phyloP scores from a whole-genome alignment of 2,329 filamentous ascomycete species.

The Penicillium psychrosexuale region DNA sequence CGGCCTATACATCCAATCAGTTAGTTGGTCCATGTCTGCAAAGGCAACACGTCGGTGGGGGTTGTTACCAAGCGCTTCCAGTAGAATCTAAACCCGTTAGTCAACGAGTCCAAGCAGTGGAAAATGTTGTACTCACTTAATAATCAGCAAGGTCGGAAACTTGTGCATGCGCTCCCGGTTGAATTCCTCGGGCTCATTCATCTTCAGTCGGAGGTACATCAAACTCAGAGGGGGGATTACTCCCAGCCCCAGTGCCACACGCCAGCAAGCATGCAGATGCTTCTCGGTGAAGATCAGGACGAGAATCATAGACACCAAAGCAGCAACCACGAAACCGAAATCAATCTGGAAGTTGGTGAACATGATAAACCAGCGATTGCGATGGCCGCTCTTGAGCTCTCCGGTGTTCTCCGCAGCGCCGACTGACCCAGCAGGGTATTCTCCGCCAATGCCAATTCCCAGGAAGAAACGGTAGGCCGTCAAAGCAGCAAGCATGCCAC shows the following conservation, averaged over 20 bases:
- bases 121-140: conserved; percentile 39
- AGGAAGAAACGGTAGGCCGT: conserved; percentile 83
- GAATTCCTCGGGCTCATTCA: conserved; percentile 77
- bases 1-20: conserved; percentile 30
- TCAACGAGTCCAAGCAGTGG: conserved; percentile 18
- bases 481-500: conserved; percentile 73
- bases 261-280: conserved; percentile 74
- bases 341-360: conserved; percentile 90
- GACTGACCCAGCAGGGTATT: conserved; percentile 64
- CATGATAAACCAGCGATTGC: conserved; percentile 89
- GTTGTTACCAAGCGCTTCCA: conserved; percentile 61
- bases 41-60: not conserved
- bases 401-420: conserved; percentile 80
- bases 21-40: not conserved
- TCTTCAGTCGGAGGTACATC: conserved; percentile 66
- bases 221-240: conserved; percentile 72
- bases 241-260: conserved; percentile 73
- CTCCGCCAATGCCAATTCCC: conserved; percentile 71
- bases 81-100: conserved; percentile 62
- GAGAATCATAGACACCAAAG: conserved; percentile 69
- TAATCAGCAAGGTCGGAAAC: conserved; percentile 51
- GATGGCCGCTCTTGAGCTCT: conserved; percentile 72
- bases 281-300: conserved; percentile 58
- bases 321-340: conserved; percentile 75
- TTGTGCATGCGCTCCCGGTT: conserved; percentile 66